Evolutionary conservation across 192 early-diverging fungal genomes (phyloP).

Genomic region (Podila horticola): DNA sequence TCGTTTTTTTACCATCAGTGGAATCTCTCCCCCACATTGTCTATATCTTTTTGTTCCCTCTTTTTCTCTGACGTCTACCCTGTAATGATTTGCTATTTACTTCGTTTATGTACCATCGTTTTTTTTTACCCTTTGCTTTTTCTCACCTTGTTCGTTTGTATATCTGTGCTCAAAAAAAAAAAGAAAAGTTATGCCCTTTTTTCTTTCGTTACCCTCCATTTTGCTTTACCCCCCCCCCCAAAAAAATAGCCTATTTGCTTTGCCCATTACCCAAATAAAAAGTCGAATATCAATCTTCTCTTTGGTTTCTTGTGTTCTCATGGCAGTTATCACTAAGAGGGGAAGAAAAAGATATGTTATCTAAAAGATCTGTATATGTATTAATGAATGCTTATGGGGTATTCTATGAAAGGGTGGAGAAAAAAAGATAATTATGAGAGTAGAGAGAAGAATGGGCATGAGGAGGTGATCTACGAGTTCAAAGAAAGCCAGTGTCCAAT

Average conservation of each 20-base stretch:
- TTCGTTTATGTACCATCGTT: neutral
- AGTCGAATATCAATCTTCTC: constrained; percentile 15
- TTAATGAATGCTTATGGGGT: too few species aligned
- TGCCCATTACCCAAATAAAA: constrained; percentile 17
- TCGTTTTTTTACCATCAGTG: neutral
- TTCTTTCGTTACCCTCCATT: neutral
- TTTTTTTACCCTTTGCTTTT: neutral
- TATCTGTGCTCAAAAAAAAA: constrained; percentile 8
- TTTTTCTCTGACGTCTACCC: constrained; percentile 7
- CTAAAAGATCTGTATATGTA: too few species aligned
- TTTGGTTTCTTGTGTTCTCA: too few species aligned
- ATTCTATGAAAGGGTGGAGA: neutral
- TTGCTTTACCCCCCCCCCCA: neutral
- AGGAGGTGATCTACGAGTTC: constrained; percentile 1
- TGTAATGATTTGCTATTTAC: neutral
- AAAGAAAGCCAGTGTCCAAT: constrained; percentile 36
- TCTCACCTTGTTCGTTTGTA: constrained; percentile 4
- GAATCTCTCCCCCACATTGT: neutral
- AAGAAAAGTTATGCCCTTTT: neutral
- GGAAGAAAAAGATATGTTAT: too few species aligned
- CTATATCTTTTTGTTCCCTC: neutral
- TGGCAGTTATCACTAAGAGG: too few species aligned
- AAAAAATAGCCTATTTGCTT: neutral
- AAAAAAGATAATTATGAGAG: neutral
- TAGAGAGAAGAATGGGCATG: neutral